A percentile compares a stretch with the other conserved stretches of the same genome.
Conservation (phyloP, 2,329 filamentous ascomycete species). For the Xylariaceae sp. region DNA sequence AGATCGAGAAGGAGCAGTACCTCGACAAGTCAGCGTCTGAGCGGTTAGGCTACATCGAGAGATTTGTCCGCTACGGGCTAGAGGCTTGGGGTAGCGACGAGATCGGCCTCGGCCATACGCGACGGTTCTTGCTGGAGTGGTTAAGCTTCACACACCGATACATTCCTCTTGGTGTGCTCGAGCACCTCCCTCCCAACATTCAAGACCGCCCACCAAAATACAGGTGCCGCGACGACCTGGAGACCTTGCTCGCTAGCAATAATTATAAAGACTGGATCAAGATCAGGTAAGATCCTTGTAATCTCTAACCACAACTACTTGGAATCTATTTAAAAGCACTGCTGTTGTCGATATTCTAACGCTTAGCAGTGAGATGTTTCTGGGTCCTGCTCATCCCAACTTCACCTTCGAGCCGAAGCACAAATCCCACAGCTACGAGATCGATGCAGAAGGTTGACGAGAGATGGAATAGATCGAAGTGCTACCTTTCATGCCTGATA, state of each 20-base stretch:
- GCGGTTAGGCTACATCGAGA: constrained; percentile 83
- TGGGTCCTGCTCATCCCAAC: constrained; percentile 85
- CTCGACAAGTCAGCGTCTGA: constrained; percentile 93
- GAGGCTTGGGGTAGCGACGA: constrained; percentile 97
- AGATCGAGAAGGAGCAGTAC: constrained; percentile 90
- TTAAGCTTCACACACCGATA: constrained; percentile 93
- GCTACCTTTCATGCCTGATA: no score
- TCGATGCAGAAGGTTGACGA: constrained; percentile 76
- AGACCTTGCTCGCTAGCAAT: constrained; percentile 87
- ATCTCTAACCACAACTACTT: background rate
- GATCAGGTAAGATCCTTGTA: constrained; percentile 92
- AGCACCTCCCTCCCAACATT: constrained; percentile 84
- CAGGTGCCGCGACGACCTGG: constrained; percentile 83
- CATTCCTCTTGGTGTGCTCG: constrained; percentile 85
- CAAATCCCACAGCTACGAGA: constrained; percentile 90
- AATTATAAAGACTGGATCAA: constrained; percentile 99
- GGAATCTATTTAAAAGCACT: background rate
- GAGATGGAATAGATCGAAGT: no score
- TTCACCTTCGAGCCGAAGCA: constrained; percentile 98
- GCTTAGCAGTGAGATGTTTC: constrained; percentile 84
- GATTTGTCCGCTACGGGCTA: constrained; percentile 87
- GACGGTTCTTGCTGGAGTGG: constrained; percentile 94
- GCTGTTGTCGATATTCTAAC: no score
- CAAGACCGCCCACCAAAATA: constrained; percentile 90
- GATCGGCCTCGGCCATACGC: constrained; percentile 86